phyloP scores from a whole-genome alignment of 2,329 filamentous ascomycete genomes.

The Cladosporium sp. region DNA sequence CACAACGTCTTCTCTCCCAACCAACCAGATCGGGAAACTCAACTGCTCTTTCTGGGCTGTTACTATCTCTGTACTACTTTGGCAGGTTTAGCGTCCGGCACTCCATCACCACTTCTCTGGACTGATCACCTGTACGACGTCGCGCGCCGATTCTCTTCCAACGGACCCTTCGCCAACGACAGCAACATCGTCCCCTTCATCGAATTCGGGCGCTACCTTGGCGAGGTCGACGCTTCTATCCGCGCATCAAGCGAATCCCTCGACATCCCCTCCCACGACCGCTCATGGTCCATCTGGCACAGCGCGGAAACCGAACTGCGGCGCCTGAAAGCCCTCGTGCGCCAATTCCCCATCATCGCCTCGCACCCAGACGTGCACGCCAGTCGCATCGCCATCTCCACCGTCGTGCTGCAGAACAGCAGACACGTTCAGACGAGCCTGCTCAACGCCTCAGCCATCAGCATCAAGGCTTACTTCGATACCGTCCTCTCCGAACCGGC shows the following conservation, averaged over 20 bases:
- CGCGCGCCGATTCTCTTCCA: background rate
- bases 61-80: conserved; percentile 25
- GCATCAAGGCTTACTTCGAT: conserved; percentile 27
- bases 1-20: conserved; percentile 5
- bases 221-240: conserved; percentile 19
- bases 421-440: background rate
- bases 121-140: conserved; percentile 4
- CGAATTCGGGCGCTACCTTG: conserved; percentile 17
- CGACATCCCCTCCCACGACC: background rate
- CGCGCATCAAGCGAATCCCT: conserved; percentile 16
- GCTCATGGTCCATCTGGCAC: conserved; percentile 7
- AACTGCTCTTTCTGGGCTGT: conserved; percentile 21
- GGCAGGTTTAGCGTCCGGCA: conserved; percentile 21
- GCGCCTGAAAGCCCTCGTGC: conserved; percentile 1
- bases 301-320: conserved; percentile 4
- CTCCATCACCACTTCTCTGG: conserved; percentile 25
- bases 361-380: conserved; percentile 18
- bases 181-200: conserved; percentile 1
- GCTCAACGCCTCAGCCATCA: conserved; percentile 9
- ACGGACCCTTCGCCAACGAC: background rate
- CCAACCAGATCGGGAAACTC: conserved; percentile 16
- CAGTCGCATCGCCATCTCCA: conserved; percentile 17
- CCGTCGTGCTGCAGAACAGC: conserved; percentile 21
- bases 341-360: background rate
- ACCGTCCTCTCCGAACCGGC: conserved; percentile 22